A percentile compares a stretch with the other conserved stretches of the same genome.
phyloP scores from a whole-genome alignment of 1,284 basidiomycete species.

The Lentinula novae-zelandiae region DNA sequence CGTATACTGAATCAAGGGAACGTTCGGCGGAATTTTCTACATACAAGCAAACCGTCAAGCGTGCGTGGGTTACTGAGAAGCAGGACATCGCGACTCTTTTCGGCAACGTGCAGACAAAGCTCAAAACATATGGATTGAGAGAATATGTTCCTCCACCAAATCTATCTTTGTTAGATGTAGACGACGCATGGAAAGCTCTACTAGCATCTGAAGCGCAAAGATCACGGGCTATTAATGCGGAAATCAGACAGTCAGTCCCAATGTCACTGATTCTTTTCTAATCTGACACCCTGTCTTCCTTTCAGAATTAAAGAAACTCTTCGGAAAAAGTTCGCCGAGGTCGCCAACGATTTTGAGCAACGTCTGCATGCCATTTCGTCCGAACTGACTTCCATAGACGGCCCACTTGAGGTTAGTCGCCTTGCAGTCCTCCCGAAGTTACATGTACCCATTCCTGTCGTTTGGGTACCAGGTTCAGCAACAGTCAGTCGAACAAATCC shows the following conservation, averaged over 20 bases:
- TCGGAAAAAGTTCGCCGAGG: slow-evolving; percentile 77
- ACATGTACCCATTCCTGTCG: neutral
- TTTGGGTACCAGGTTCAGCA: slow-evolving; percentile 45
- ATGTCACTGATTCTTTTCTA: neutral
- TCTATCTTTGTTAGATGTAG: slow-evolving; percentile 71
- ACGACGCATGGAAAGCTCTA: slow-evolving; percentile 74
- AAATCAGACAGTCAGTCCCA: slow-evolving; percentile 78
- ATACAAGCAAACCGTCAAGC: slow-evolving; percentile 87
- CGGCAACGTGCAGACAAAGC: slow-evolving; percentile 92
- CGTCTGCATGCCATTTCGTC: slow-evolving; percentile 70
- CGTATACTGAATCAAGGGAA: slow-evolving; percentile 80
- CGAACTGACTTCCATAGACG: slow-evolving; percentile 74
- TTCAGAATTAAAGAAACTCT: slow-evolving; percentile 85
- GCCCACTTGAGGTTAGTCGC: slow-evolving; percentile 65
- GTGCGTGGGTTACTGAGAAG: slow-evolving; percentile 86
- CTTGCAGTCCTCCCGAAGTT: slow-evolving; percentile 9
- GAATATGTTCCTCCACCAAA: slow-evolving; percentile 82
- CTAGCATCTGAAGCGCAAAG: slow-evolving; percentile 74
- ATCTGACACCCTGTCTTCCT: neutral
- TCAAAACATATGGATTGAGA: slow-evolving; percentile 85
- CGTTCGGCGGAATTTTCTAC: slow-evolving; percentile 72
- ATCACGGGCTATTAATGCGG: slow-evolving; percentile 85
- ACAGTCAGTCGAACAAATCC: slow-evolving; percentile 48
- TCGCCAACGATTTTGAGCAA: slow-evolving; percentile 84
- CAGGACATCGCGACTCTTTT: slow-evolving; percentile 88